phyloP scores from a whole-genome alignment of 1,284 basidiomycete species.

The Xerocomus amazonicus region DNA sequence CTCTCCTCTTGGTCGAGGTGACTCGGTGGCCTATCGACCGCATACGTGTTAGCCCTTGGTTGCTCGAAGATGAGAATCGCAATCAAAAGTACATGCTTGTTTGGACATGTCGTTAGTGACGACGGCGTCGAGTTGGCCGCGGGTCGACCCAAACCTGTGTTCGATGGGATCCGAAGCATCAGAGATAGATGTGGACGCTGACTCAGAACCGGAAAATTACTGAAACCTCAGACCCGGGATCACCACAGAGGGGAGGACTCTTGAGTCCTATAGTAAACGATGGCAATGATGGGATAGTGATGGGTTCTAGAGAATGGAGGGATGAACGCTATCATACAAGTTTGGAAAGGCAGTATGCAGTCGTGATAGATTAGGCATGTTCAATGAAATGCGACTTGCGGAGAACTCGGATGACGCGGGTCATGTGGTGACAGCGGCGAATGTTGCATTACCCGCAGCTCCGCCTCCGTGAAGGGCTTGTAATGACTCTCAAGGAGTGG shows the following conservation, averaged over 20 bases:
- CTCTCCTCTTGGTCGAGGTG: conserved; percentile 3
- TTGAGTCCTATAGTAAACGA: too few relatives aligned
- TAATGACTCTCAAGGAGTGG: too few relatives aligned
- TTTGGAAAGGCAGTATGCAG: conserved; percentile 23
- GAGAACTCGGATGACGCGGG: too few relatives aligned
- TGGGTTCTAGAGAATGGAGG: conserved; percentile 5
- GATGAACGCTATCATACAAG: conserved; percentile 16
- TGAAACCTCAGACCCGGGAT: neutral
- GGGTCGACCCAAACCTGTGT: conserved; percentile 2
- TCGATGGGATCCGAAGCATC: neutral
- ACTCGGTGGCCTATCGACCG: conserved; percentile 19
- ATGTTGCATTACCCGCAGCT: conserved; percentile 7
- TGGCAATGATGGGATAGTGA: neutral
- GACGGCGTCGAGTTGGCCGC: neutral
- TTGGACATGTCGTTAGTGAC: conserved; percentile 8
- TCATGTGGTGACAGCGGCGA: conserved; percentile 4
- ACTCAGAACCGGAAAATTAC: neutral
- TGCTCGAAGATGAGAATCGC: neutral
- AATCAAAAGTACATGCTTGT: conserved; percentile 1
- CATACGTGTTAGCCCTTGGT: too few relatives aligned
- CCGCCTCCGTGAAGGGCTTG: conserved; percentile 6
- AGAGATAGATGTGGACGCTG: neutral
- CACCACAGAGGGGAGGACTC: too few relatives aligned
- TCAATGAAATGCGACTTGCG: conserved; percentile 1
- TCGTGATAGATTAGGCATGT: conserved; percentile 17